Percentiles rank a stretch among this genome's conserved stretches.
These are phyloP conservation scores for Nannizziopsis barbatae DNA, from an alignment of 2,329 filamentous ascomycete species.

Conservation along the genomic window DNA sequence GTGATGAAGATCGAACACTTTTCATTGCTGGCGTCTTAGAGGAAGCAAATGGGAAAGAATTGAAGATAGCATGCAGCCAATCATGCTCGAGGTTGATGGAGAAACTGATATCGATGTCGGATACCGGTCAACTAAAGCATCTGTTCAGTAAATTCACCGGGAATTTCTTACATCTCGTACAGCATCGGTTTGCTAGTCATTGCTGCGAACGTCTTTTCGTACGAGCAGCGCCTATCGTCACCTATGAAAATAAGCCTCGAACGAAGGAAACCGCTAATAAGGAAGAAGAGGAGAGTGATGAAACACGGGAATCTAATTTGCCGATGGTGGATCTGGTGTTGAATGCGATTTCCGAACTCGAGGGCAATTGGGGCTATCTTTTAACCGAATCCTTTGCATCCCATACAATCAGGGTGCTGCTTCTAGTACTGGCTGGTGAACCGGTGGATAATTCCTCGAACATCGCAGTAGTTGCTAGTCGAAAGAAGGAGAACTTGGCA, in stretches of 20 bases:
- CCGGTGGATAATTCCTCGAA: constrained; percentile 59
- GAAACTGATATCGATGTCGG: constrained; percentile 72
- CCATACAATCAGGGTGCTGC: constrained; percentile 73
- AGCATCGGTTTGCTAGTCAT: constrained; percentile 93
- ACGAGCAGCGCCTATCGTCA: constrained; percentile 66
- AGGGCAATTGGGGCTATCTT: constrained; percentile 69
- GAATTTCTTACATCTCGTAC: constrained; percentile 79
- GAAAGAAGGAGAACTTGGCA: constrained; percentile 77
- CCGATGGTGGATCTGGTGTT: constrained; percentile 81
- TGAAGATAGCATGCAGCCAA: constrained; percentile 93
- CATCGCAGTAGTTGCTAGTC: constrained; percentile 73
- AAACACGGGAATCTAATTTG: constrained; percentile 35
- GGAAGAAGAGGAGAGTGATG: constrained; percentile 37
- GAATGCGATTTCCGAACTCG: constrained; percentile 72
- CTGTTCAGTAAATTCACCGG: constrained; percentile 76
- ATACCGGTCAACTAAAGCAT: constrained; percentile 66
- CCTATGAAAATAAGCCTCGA: constrained; percentile 50
- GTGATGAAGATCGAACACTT: constrained; percentile 57
- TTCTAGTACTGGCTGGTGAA: constrained; percentile 74
- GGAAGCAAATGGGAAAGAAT: constrained; percentile 81
- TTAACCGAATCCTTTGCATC: constrained; percentile 85
- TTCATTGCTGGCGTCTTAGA: constrained; percentile 74
- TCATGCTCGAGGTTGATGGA: constrained; percentile 91
- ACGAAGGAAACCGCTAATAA: constrained; percentile 28
- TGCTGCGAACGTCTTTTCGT: constrained; percentile 92